Evolutionary conservation across 1,139 yeast species (phyloP).

Genomic region (Nakaseomyces sp.): DNA sequence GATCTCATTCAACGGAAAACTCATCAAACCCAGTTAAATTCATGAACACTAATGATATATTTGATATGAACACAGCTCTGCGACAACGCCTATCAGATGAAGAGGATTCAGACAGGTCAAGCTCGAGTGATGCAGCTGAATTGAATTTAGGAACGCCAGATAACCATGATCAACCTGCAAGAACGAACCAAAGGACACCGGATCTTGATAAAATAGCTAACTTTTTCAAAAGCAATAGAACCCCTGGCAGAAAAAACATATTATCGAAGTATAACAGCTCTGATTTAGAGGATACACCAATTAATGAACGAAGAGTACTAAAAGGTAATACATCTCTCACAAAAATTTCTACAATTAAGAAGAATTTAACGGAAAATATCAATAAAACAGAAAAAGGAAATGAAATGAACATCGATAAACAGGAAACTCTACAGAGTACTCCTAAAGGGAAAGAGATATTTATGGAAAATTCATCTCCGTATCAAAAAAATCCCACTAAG

Average conservation of each 20-base stretch:
- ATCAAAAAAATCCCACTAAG: slow-evolving; percentile 6
- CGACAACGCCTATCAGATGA: neutral
- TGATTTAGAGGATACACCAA: slow-evolving; percentile 18
- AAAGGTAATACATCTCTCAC: neutral
- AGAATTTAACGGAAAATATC: neutral
- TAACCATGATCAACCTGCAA: neutral
- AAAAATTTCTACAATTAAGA: neutral
- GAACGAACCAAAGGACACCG: slow-evolving; percentile 21
- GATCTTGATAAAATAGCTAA: slow-evolving; percentile 23
- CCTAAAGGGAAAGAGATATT: neutral
- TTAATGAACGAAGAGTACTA: slow-evolving; percentile 10
- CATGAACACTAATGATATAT: slow-evolving; percentile 7
- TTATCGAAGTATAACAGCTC: slow-evolving; percentile 13
- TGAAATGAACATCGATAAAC: neutral
- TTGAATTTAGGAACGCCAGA: slow-evolving; percentile 1
- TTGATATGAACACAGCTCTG: neutral
- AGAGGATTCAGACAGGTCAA: neutral
- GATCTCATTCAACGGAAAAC: neutral
- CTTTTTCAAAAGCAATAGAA: slow-evolving; percentile 16
- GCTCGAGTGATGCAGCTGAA: slow-evolving; percentile 1
- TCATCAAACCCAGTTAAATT: slow-evolving; percentile 7
- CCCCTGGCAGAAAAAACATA: slow-evolving; percentile 13
- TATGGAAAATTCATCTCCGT: slow-evolving; percentile 1
- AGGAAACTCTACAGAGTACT: neutral
- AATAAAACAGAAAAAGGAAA: neutral